A percentile compares a stretch with the other conserved stretches of the same genome.
phyloP scores from a whole-genome alignment of 225 moss, liverwort and hornwort genomes.

The Bryum argenteum region DNA sequence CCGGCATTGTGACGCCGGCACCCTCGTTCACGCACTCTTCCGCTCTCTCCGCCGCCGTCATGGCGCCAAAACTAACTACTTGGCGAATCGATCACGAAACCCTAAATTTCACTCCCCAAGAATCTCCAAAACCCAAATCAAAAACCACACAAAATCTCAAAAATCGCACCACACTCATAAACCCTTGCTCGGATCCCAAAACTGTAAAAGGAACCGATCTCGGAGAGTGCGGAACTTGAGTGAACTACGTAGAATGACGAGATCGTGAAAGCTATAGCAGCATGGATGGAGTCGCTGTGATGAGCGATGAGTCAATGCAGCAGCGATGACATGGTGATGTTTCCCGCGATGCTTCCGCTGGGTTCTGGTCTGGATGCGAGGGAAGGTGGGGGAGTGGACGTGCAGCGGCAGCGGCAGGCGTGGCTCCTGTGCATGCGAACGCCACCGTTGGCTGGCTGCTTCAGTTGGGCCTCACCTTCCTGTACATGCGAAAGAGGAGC shows the following conservation, averaged over 20 bases:
- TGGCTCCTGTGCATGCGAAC: background rate
- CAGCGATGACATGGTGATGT: background rate
- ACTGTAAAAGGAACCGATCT: background rate
- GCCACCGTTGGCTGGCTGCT: no score
- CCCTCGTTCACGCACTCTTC: conserved; percentile 33
- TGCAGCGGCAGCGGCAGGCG: background rate
- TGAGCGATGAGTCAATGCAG: background rate
- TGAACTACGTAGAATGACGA: no score
- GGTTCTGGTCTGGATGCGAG: background rate
- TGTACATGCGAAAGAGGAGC: background rate
- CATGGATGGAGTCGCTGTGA: background rate
- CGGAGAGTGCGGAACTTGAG: background rate
- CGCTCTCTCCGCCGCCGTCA: conserved; percentile 50
- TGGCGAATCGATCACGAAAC: conserved; percentile 6
- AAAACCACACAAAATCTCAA: conserved; percentile 10
- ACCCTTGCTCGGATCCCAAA: conserved; percentile 10
- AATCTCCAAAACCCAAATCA: conserved; percentile 17
- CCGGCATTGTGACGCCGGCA: conserved; percentile 13
- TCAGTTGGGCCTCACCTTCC: background rate
- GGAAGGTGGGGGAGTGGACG: conserved; percentile 4
- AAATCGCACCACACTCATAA: background rate
- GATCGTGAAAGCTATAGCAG: background rate
- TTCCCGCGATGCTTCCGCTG: background rate
- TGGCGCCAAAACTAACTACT: conserved; percentile 22
- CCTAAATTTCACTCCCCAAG: conserved; percentile 39